Evolutionary conservation across 2,329 filamentous ascomycete genomes (phyloP).

Genomic region (Corinectria fuckeliana): DNA sequence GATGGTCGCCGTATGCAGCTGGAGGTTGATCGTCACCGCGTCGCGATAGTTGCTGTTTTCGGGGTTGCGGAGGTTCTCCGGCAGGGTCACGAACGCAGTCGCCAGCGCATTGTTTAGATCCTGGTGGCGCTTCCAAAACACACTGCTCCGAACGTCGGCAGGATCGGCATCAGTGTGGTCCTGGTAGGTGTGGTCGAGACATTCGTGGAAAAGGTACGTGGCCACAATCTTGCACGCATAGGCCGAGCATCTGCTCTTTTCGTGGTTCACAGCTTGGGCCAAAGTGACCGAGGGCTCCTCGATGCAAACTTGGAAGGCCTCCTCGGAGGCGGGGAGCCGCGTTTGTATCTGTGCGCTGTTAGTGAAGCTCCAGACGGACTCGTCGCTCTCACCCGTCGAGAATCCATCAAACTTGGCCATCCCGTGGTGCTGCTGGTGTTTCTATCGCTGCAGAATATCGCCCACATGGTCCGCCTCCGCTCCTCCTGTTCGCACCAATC

Average conservation of each 20-base stretch:
- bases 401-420: slow-evolving; percentile 82
- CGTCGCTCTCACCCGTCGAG: slow-evolving; percentile 58
- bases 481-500: slow-evolving; percentile 80
- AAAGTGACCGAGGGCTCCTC: slow-evolving; percentile 67
- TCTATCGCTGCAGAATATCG: slow-evolving; percentile 77
- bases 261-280: slow-evolving; percentile 63
- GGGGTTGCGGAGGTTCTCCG: slow-evolving; percentile 73
- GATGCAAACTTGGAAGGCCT: slow-evolving; percentile 71
- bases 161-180: slow-evolving; percentile 70
- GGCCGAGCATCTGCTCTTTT: slow-evolving; percentile 59
- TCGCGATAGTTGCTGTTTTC: slow-evolving; percentile 69
- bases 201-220: slow-evolving; percentile 78
- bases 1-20: slow-evolving; percentile 82
- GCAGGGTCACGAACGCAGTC: slow-evolving; percentile 75
- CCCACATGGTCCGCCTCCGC: slow-evolving; percentile 81
- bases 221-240: slow-evolving; percentile 75
- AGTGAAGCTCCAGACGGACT: not conserved
- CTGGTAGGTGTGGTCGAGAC: slow-evolving; percentile 72
- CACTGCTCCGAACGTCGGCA: slow-evolving; percentile 33
- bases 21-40: slow-evolving; percentile 81
- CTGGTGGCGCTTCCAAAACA: slow-evolving; percentile 83
- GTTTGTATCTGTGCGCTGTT: slow-evolving; percentile 65
- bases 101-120: slow-evolving; percentile 78
- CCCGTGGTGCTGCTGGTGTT: slow-evolving; percentile 86
- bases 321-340: slow-evolving; percentile 75